Conservation (phyloP, 768 basidiomycete species). For the Hydnomerulius pinastri region DNA sequence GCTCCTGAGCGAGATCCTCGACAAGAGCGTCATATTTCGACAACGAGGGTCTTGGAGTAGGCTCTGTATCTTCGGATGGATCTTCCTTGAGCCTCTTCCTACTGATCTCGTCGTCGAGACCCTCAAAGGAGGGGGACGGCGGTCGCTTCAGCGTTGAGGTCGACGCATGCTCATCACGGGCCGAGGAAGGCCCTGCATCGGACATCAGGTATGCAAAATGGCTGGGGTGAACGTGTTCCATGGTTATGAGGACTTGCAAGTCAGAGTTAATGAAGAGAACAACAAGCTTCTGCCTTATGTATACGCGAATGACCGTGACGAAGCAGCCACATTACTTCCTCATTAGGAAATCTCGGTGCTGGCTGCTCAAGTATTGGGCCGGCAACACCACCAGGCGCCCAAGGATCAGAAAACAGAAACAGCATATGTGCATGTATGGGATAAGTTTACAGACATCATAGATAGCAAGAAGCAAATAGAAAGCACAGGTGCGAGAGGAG, state of each 20-base stretch:
- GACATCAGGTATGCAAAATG: neutral
- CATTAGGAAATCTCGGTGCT: slow-evolving; percentile 21
- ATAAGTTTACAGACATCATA: too few relatives aligned
- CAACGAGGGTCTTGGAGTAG: slow-evolving; percentile 14
- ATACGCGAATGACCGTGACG: slow-evolving; percentile 15
- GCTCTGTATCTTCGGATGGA: slow-evolving; percentile 19
- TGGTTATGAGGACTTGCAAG: slow-evolving; percentile 13
- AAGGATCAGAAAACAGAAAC: too few relatives aligned
- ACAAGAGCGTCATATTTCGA: slow-evolving; percentile 40
- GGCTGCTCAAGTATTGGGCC: neutral
- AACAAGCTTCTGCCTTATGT: slow-evolving; percentile 23
- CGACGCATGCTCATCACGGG: slow-evolving; percentile 17
- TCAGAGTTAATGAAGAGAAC: slow-evolving; percentile 16
- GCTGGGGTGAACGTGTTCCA: slow-evolving; percentile 15
- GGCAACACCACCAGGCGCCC: neutral
- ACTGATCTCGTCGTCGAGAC: slow-evolving; percentile 44
- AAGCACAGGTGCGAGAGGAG: neutral
- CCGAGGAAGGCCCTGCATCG: slow-evolving; percentile 6
- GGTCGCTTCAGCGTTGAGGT: slow-evolving; percentile 53
- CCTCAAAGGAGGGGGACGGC: slow-evolving; percentile 61
- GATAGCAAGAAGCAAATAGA: neutral
- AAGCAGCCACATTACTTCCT: slow-evolving; percentile 27
- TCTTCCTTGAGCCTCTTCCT: slow-evolving; percentile 65
- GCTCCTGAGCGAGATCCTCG: slow-evolving; percentile 68
- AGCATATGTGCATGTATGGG: too few relatives aligned